These are phyloP conservation scores for Senecio squalidus DNA, from an alignment of 140 eudicot genomes.

Conservation along the genomic window DNA sequence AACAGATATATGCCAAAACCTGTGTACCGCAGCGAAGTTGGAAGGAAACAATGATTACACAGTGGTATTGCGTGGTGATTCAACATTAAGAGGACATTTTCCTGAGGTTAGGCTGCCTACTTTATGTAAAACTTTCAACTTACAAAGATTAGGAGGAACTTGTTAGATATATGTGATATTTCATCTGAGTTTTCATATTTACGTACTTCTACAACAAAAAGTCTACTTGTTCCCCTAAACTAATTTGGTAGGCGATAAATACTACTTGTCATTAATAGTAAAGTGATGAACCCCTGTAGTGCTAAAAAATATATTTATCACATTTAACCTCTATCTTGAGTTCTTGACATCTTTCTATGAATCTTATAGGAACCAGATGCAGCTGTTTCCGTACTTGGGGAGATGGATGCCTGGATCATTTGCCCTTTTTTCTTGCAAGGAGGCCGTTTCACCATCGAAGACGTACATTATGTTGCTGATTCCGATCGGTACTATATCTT, in stretches of 20 bases:
- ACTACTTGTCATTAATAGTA: neutral
- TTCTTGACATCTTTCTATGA: conserved; percentile 7
- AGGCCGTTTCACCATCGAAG: conserved; percentile 89
- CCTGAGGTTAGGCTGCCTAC: conserved; percentile 66
- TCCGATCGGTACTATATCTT: conserved; percentile 52
- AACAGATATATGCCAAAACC: conserved; percentile 66
- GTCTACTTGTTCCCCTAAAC: neutral
- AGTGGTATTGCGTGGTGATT: conserved; percentile 98
- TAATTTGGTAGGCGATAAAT: neutral
- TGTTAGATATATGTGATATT: conserved; percentile 7
- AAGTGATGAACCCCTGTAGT: neutral
- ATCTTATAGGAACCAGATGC: conserved; percentile 86
- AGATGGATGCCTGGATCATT: conserved; percentile 96
- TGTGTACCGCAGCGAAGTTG: conserved; percentile 60
- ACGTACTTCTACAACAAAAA: neutral
- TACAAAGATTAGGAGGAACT: conserved; percentile 9
- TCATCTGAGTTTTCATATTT: neutral
- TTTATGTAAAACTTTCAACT: neutral
- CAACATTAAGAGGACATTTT: conserved; percentile 96
- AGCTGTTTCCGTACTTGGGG: conserved; percentile 90
- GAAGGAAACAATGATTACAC: conserved; percentile 66
- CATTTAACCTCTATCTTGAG: neutral
- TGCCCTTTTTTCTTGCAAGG: conserved; percentile 99
- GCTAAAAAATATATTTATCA: too few relatives aligned
- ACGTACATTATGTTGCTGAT: conserved; percentile 94